Base-by-base conservation (phyloP, 768 basidiomycete genomes). In the Hericium alpestre region DNA sequence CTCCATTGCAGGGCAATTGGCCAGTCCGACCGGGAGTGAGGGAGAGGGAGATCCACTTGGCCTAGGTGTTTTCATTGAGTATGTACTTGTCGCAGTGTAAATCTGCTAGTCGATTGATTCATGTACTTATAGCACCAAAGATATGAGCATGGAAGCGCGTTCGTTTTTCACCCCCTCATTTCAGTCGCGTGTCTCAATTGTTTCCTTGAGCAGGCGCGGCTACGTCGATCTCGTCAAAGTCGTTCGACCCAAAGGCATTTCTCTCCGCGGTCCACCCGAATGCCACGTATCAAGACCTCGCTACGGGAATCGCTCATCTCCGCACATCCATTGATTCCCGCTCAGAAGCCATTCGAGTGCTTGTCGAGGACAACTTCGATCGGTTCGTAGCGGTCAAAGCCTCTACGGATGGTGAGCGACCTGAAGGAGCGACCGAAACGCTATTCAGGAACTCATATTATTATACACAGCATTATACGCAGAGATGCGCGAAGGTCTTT, bases 341-440 rank as follows among this genome's bases (percentile, higher is more conserved):
- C 47, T 94, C 93, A 1, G 90, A 94, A 63, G 96, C 94, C n/a
- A 86, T 98, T 56, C 79, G 93, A 41, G 82, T 94, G 20, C 78
- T 99, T 37, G 96, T 99, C 10, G 94, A 97, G 68, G 93, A 97
- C 64, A 96, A 98, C 70, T 97, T 98, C 70, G 94, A 98, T 72
- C 79, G 93, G 12, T 99, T 98, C 65, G 95, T 98, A 16, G 90
- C 91, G 2, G 95, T 99, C 56, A 99, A 99, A 65, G 90, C 91
- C 9, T 90, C 89, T 9, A 95, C 90, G n/a, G 94, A 95, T 71
- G 88, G 94, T 93, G 69, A 54, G 74, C 56, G 25, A 41, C 53
- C 8, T 8, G 4, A 10, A 7, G 50, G 38, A 15, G 27, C 15
- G 8, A 51, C 15, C 23, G 49, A 7, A 16, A 1, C 8, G 16